Evolutionary conservation across 192 early-diverging fungal genomes (phyloP).

Genomic region (Backusella tuberculispora): DNA sequence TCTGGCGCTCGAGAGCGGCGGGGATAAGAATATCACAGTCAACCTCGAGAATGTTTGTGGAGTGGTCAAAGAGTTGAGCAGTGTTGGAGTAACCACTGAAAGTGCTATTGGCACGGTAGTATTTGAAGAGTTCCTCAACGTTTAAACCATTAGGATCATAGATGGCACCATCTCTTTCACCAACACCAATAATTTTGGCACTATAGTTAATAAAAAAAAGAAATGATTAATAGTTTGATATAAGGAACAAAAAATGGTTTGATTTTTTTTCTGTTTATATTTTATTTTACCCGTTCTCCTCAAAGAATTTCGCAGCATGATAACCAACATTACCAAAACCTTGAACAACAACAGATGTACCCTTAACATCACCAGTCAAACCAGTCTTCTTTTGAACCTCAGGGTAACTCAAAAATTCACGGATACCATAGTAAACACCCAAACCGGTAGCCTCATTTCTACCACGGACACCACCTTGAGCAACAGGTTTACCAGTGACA

Average conservation of each 20-base stretch:
- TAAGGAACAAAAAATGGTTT: background rate
- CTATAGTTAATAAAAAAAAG: slow-evolving; percentile 29
- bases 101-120: slow-evolving; percentile 64
- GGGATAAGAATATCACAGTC: slow-evolving; percentile 86
- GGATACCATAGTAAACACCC: slow-evolving; percentile 81
- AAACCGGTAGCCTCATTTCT: slow-evolving; percentile 83
- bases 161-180: slow-evolving; percentile 69
- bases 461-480: slow-evolving; percentile 80
- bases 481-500: slow-evolving; percentile 83
- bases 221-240: background rate
- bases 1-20: slow-evolving; percentile 81
- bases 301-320: slow-evolving; percentile 83
- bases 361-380: slow-evolving; percentile 62
- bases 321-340: slow-evolving; percentile 89
- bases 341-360: slow-evolving; percentile 72
- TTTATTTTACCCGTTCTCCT: slow-evolving; percentile 59
- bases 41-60: slow-evolving; percentile 63
- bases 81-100: slow-evolving; percentile 67
- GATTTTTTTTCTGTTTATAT: background rate
- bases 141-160: slow-evolving; percentile 68
- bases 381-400: slow-evolving; percentile 76
- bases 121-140: slow-evolving; percentile 65
- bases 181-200: slow-evolving; percentile 76
- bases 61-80: slow-evolving; percentile 61
- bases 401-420: slow-evolving; percentile 79